These are phyloP conservation scores for Aspergillus texensis DNA, from an alignment of 2,329 filamentous ascomycete species.

Conservation along the genomic window DNA sequence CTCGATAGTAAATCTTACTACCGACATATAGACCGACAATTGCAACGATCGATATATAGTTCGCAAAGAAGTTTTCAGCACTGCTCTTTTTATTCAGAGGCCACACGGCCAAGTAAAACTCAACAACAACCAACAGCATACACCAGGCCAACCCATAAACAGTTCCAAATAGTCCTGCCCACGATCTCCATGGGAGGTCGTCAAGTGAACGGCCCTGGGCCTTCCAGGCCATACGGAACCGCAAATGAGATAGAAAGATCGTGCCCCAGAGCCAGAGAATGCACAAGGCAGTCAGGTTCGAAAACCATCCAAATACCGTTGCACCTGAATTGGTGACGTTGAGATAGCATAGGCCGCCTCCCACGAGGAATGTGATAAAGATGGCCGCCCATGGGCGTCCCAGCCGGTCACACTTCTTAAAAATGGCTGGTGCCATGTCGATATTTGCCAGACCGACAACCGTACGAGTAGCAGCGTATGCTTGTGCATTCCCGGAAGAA, in stretches of 20 bases:
- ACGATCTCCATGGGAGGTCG: constrained; percentile 47
- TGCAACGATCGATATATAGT: constrained; percentile 47
- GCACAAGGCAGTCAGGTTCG: constrained; percentile 64
- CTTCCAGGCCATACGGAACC: constrained; percentile 66
- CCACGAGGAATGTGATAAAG: constrained; percentile 37
- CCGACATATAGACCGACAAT: constrained; percentile 46
- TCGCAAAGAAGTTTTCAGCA: constrained; percentile 50
- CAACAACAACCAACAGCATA: constrained; percentile 46
- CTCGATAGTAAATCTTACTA: constrained; percentile 43
- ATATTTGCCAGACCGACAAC: constrained; percentile 56
- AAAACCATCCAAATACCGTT: constrained; percentile 65
- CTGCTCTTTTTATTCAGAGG: constrained; percentile 38
- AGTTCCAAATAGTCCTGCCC: constrained; percentile 46
- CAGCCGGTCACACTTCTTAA: constrained; percentile 49
- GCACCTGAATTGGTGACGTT: constrained; percentile 48
- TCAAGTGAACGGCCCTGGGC: constrained; percentile 37
- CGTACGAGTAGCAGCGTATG: constrained; percentile 61
- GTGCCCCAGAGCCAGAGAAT: constrained; percentile 68
- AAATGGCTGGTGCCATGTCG: constrained; percentile 48
- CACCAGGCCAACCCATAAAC: constrained; percentile 50
- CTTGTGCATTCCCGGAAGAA: constrained; percentile 61
- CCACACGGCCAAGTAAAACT: constrained; percentile 53
- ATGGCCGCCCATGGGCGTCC: constrained; percentile 50
- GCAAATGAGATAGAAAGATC: constrained; percentile 68
- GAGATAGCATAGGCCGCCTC: constrained; percentile 47